Evolutionary conservation across 768 basidiomycete species (phyloP), one percentile per base, ranked within the genome.

Genomic region (Leccinum rimulosum): DNA sequence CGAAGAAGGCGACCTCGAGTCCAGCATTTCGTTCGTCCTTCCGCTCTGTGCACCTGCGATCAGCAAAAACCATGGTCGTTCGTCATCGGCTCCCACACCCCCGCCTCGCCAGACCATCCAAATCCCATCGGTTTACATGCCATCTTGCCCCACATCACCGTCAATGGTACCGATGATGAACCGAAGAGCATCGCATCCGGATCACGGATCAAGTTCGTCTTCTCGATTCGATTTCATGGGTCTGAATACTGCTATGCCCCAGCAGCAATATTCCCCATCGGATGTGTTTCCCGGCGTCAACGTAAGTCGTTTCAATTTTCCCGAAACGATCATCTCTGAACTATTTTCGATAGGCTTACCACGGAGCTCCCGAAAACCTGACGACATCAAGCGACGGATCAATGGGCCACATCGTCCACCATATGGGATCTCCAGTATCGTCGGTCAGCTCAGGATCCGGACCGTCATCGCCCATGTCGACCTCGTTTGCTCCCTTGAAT

Each of bases 31-130:
- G 38, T 77, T 78, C 64, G 68, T 75, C 52, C 67, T 78, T 45
- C 77, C 77, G 28, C 56, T 77, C 56, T 66, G 77, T 65, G 66
- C 79, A 67, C 58, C 74, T 6, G 62, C 56, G 73, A 79, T 60
- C 75, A 79, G 47, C 70, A 82, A 56, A 79, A 81, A 67, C 43
- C 62, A 75, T 49, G 73, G 74, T 38, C 81, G 81, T n/a, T 80
- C 81, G 19, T 70, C 74, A 31, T 84, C 80, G 56, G 87, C 80
- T 9, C 88, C 89, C 5, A 88, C 87, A 10, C 87, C 87, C 4
- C 78, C 80, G 0, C 85, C 84, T 3, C 83, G 82, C 63, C 88
- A 89, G 73, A 79, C 81, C 1, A 89, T 91, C 67, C 83, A 83
- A 69, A 78, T 90, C 45, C 89, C 89, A 25, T 83, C 80, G 62